Conservation (phyloP, 2,329 filamentous ascomycete species). For the Penicillium sp. region DNA sequence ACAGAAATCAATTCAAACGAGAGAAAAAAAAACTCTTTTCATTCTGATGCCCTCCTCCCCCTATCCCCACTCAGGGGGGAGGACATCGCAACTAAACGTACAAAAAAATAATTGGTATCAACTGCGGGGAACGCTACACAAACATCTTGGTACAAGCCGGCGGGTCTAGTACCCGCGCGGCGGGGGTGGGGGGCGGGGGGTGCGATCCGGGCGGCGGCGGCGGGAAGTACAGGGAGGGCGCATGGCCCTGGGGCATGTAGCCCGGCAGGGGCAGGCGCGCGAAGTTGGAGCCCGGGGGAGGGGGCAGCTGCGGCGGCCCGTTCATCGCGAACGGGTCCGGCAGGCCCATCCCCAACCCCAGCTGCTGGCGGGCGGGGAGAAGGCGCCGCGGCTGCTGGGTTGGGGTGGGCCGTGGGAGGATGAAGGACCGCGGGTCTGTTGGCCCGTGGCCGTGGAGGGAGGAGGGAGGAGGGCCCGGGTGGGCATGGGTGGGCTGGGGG, state of each 20-base stretch:
- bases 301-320: slow-evolving; percentile 42
- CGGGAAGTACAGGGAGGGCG: slow-evolving; percentile 18
- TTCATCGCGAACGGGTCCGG: slow-evolving; percentile 41
- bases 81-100: slow-evolving; percentile 5
- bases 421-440: slow-evolving; percentile 35
- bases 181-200: slow-evolving; percentile 12
- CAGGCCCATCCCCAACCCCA: slow-evolving; percentile 32
- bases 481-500: slow-evolving; percentile 26
- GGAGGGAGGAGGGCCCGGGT: slow-evolving; percentile 20
- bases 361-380: slow-evolving; percentile 38
- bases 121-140: slow-evolving; percentile 8
- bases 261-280: slow-evolving; percentile 33
- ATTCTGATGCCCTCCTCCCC: slow-evolving; percentile 1
- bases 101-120: slow-evolving; percentile 11
- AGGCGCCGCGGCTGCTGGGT: slow-evolving; percentile 39
- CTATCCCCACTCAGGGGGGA: slow-evolving; percentile 1
- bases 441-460: slow-evolving; percentile 21
- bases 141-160: slow-evolving; percentile 2
- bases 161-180: slow-evolving; percentile 18
- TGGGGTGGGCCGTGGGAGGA: slow-evolving; percentile 23
- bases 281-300: slow-evolving; percentile 42
- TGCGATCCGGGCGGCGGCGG: slow-evolving; percentile 13
- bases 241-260: slow-evolving; percentile 21
- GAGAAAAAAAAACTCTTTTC: neutral
- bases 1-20: neutral